Base-by-base conservation (phyloP, 208 protist genomes). In the Crithidia acanthocephali region DNA sequence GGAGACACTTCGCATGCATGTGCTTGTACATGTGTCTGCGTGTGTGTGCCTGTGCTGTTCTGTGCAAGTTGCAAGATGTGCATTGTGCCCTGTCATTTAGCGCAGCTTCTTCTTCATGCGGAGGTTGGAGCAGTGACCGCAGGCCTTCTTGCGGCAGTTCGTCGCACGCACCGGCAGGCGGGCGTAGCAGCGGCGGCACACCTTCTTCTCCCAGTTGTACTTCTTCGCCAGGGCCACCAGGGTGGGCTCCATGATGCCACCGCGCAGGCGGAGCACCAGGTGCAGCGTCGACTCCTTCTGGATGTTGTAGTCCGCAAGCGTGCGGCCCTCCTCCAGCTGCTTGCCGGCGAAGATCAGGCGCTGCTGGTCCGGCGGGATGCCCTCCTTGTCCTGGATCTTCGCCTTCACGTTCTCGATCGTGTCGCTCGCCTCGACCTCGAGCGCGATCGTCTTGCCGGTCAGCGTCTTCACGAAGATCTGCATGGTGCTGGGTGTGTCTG, bases 91-190 rank as follows among this genome's bases (percentile, higher is more conserved):
- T 13, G 37, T 44, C 18, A 15, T 48, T 73, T 73, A 74, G 45
- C 65, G 73, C 51, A 73, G 74, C 94, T 99, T 99, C 98, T 99
- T 99, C 98, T 99, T 99, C 82, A 95, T 91, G 85, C 99, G 97
- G 20, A 99, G 93, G 83, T 99, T 87, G 81, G 91, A 99, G 87
- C 87, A 98, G 95, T 99, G 98, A 63, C 99, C 98, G 84, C 99
- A 99, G 84, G 98, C 99, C 95, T 99, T 99, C 95, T 99, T 99
- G 79, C 99, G 89, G 97, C 99, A 99, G 95, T 99, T 99, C 40
- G 82, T 95, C 47, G 99, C 99, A 68, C 98, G 97, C 42, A 97
- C 86, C 63, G 97, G 98, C 40, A 99, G 96, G 78, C 99, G 94
- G 64, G 98, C 98, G 72, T 76, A 81, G 71, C 70, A 81, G 48